Base-by-base conservation (phyloP, 768 basidiomycete genomes). In the Mrakia gelida region DNA sequence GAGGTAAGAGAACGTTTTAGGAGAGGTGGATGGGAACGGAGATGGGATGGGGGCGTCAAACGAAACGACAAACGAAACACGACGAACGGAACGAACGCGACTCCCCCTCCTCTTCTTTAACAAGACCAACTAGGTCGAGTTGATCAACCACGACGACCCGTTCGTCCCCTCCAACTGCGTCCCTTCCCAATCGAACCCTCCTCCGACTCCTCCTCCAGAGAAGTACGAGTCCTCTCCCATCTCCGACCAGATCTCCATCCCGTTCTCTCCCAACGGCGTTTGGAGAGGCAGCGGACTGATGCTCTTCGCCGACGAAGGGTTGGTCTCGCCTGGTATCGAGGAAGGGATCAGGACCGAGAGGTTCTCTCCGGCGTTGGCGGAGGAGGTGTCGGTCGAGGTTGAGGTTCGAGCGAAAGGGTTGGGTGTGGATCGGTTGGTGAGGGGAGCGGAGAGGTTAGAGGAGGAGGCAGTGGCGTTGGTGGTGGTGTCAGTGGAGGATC, bases 271-370 rank as follows among this genome's bases (percentile, higher is more conserved):
- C n/a, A 32, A 34, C 30, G 71, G 70, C 71, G 49, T 63, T 45
- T 78, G 52, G 28, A 49, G 75, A 59, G 75, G 67, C 3, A 70
- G 75, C 7, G 52, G 56, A 49, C 65, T 65, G 28, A 32, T 71
- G 32, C 32, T 34, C 61, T 49, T 63, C 26, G 67, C 41, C 34
- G 67, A 70, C 7, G 38, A 23, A 49, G 43, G 61, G 63, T 63
- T 43, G 56, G 41, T 41, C 3, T 34, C 62, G n/a, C 26, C 73
- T n/a, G 28, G 23, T 7, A 28, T 52, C 34, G 38, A 21, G 11
- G 30, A 56, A 18, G 56, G 56, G 41, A 38, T 43, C 4, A 62
- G 41, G 34, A 59, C 73, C 15, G 38, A 52, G 30, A 43, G 38
- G n/a, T 45, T 71, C 41, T 43, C 41, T 59, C 26, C 43, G 43